Evolutionary conservation across 768 basidiomycete genomes (phyloP).

Genomic region (Lenzites betulinus): DNA sequence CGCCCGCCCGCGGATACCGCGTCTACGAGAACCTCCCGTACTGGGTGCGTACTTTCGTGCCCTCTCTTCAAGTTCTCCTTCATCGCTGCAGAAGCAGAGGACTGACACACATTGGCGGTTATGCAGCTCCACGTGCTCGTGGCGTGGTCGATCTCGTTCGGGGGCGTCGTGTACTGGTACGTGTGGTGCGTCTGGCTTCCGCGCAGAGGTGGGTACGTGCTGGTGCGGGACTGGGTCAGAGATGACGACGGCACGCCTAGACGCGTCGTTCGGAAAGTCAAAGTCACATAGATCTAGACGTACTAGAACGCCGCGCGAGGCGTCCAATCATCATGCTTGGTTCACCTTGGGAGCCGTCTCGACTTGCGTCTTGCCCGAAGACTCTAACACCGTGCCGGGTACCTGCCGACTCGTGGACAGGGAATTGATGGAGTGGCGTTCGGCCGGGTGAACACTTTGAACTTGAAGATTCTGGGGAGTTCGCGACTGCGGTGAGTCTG

Average conservation of each 20-base stretch:
- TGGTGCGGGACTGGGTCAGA: constrained; percentile 29
- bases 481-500: constrained; percentile 4
- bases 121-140: constrained; percentile 35
- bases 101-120: not conserved
- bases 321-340: not conserved
- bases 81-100: too few relatives aligned
- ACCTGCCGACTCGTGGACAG: not conserved
- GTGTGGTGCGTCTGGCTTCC: constrained; percentile 33
- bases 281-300: constrained; percentile 2
- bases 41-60: constrained; percentile 45
- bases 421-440: not conserved
- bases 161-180: constrained; percentile 37
- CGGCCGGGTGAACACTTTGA: not conserved
- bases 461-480: constrained; percentile 6
- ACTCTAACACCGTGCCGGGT: too few relatives aligned
- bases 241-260: constrained; percentile 57
- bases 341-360: not conserved
- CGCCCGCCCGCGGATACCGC: constrained; percentile 52
- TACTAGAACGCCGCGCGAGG: not conserved
- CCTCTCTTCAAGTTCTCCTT: too few relatives aligned
- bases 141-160: constrained; percentile 25
- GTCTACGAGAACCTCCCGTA: constrained; percentile 66
- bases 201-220: constrained; percentile 28
- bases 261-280: constrained; percentile 48
- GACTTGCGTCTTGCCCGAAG: too few relatives aligned